Percentiles rank a stretch among this genome's conserved stretches.
phyloP scores from a whole-genome alignment of 2,329 filamentous ascomycete genomes.

The Pseudocercospora cruenta region DNA sequence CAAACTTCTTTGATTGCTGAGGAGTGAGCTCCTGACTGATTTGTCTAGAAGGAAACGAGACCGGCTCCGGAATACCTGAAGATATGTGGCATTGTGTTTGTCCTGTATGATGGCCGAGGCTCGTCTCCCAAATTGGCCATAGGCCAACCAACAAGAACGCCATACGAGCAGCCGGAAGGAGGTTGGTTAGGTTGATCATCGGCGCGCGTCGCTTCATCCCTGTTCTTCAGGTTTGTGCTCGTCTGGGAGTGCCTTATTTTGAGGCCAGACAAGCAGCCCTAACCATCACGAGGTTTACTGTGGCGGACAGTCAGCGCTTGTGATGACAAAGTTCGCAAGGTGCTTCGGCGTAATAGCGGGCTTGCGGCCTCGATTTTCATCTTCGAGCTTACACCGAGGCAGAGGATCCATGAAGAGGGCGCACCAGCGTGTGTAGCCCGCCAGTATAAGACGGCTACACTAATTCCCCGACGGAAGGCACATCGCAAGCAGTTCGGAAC shows the following conservation, averaged over 20 bases:
- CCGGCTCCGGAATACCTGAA: conserved; percentile 21
- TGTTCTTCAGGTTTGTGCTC: not conserved
- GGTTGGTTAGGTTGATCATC: not conserved
- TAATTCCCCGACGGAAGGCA: too few species aligned
- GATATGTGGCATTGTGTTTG: conserved; percentile 22
- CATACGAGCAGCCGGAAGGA: not conserved
- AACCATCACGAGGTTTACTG: not conserved
- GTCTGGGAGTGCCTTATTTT: not conserved
- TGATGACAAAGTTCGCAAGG: not conserved
- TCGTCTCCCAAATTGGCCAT: not conserved
- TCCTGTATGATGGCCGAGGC: conserved; percentile 9
- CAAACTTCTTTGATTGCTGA: not conserved
- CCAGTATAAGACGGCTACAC: not conserved
- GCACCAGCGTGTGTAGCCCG: too few species aligned
- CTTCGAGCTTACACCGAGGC: not conserved
- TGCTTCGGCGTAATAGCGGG: not conserved
- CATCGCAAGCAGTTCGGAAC: not conserved
- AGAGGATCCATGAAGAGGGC: too few species aligned
- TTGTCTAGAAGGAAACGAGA: conserved; percentile 17
- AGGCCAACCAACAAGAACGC: not conserved
- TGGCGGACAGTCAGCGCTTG: not conserved
- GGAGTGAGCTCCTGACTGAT: conserved; percentile 16
- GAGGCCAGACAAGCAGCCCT: not conserved
- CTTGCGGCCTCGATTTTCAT: not conserved
- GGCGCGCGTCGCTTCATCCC: not conserved